These are phyloP conservation scores for Aspergillus cejpii DNA, from an alignment of 2,329 filamentous ascomycete genomes.

Conservation along the genomic window DNA sequence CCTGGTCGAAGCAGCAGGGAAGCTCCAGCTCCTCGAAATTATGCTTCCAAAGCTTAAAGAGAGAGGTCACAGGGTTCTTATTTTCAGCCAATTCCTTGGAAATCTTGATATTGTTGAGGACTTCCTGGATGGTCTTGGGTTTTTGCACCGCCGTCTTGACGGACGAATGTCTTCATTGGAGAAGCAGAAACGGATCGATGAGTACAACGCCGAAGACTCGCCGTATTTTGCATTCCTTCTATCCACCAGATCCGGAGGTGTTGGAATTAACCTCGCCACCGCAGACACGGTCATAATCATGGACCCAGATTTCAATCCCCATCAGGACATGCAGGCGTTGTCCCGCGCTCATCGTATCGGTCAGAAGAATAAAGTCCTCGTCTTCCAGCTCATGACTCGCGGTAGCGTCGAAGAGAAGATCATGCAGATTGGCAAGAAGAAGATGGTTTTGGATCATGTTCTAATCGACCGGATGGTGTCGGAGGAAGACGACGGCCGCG, in stretches of 20 bases:
- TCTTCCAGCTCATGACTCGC: slow-evolving; percentile 89
- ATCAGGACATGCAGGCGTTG: slow-evolving; percentile 93
- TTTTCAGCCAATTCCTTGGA: slow-evolving; percentile 89
- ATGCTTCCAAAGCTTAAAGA: slow-evolving; percentile 83
- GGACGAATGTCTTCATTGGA: slow-evolving; percentile 73
- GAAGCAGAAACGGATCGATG: slow-evolving; percentile 91
- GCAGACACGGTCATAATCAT: slow-evolving; percentile 97
- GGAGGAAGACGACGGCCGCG: slow-evolving; percentile 69
- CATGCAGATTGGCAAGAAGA: slow-evolving; percentile 88
- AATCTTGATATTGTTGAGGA: slow-evolving; percentile 90
- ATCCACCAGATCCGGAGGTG: slow-evolving; percentile 88
- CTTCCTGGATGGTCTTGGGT: slow-evolving; percentile 69
- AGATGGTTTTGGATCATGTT: slow-evolving; percentile 91
- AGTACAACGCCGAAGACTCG: slow-evolving; percentile 81
- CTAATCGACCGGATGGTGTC: slow-evolving; percentile 87
- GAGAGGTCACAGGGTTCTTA: slow-evolving; percentile 79
- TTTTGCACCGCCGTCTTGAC: slow-evolving; percentile 74
- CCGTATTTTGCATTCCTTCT: slow-evolving; percentile 82
- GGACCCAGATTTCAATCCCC: slow-evolving; percentile 94
- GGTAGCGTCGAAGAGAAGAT: slow-evolving; percentile 90
- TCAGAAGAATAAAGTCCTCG: slow-evolving; percentile 90
- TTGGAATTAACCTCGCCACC: slow-evolving; percentile 94
- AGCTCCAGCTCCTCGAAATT: slow-evolving; percentile 73
- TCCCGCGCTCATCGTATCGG: slow-evolving; percentile 94
- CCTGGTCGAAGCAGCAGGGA: slow-evolving; percentile 83